Base-by-base conservation (phyloP, 441 rosid species). In the Euphorbia celastroides region DNA sequence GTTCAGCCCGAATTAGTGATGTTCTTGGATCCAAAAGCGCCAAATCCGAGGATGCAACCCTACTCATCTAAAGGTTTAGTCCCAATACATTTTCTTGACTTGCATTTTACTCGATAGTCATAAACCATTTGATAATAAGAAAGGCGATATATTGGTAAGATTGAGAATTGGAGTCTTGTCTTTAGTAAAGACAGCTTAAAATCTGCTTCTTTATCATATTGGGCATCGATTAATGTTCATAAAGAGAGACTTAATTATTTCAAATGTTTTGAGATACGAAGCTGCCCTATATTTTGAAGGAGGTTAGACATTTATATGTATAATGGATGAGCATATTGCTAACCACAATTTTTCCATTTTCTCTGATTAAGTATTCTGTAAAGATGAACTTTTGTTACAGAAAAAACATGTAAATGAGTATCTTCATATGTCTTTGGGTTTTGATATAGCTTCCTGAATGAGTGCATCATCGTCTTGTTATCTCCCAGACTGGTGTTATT, bases 1-100 rank as follows among this genome's bases (percentile, higher is more conserved):
- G 25, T 56, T 32, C 76, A 27, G 31, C 79, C 67, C 8, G 52
- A 17, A 5, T 66, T 71, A 64, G 66, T 74, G 23, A 50, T 71
- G 36, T 50, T 73, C 34, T 32, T 22, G 5, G 46, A 50, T 60
- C 65, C 65, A 32, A 60, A 20, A 46, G 65, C 65, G 41, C 62
- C 68, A 52, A 19, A 31, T 65, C 72, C 55, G 68, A 23, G 11
- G 28, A 70, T 61, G 13, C 66, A 32, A 68, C 55, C 62, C 56
- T 52, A 27, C 42, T 30, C 71, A 52, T 67, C 67, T 55, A 62
- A 69, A 60, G 79, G 86, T 84, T 28, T n/a, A 2, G 66, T 2
- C 42, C 22, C 22, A 51, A 19, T 51, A 19, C 25, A 32, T 65
- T 68, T 56, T 42, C 61, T 7, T 27, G 8, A 13, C 23, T 52